These are phyloP conservation scores for Solanum pimpinellifolium DNA, from an alignment of 257 asterid genomes.

Conservation along the genomic window DNA sequence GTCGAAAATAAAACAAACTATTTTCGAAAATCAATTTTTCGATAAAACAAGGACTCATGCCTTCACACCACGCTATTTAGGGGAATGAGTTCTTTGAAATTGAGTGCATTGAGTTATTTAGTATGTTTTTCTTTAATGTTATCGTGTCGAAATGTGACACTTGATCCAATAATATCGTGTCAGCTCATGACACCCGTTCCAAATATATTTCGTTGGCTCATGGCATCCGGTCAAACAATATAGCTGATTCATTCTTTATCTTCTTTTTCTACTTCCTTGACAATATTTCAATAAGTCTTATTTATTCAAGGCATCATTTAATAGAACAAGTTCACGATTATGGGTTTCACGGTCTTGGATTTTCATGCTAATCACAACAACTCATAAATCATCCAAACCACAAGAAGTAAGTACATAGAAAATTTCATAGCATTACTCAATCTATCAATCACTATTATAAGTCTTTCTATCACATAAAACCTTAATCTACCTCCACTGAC, in stretches of 20 bases:
- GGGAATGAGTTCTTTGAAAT: background rate
- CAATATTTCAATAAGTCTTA: background rate
- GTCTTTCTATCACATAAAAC: background rate
- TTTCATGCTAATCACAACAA: background rate
- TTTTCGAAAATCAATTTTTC: no score
- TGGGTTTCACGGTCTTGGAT: background rate
- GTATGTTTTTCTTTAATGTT: background rate
- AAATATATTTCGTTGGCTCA: no score
- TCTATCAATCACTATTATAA: background rate
- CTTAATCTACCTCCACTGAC: background rate
- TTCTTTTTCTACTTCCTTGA: background rate
- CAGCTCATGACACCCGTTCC: background rate
- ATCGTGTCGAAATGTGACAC: background rate
- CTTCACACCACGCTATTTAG: background rate
- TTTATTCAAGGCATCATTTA: background rate
- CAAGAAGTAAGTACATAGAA: background rate
- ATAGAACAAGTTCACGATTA: background rate
- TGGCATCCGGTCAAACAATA: background rate
- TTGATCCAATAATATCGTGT: no score
- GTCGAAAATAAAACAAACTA: no score
- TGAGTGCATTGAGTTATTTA: background rate
- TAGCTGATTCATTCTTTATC: background rate
- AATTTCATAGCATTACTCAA: background rate
- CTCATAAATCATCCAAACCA: background rate
- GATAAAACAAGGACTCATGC: background rate